Base-by-base conservation (phyloP, 1,139 yeast genomes). In the Yamadazyma atlantica region DNA sequence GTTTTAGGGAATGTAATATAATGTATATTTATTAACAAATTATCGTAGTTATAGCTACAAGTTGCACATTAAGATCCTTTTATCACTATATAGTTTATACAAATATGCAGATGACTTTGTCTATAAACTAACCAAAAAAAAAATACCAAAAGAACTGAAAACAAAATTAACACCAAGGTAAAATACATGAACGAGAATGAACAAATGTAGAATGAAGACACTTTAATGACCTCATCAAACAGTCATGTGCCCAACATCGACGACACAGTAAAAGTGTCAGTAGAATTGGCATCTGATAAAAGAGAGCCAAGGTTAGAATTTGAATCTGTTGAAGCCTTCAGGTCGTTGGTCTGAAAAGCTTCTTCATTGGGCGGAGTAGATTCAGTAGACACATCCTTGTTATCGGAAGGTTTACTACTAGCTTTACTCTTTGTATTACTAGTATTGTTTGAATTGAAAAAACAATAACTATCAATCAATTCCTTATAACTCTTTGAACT, bases 401-500 rank as follows among this genome's bases (percentile, higher is more conserved):
- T n/a, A n/a, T n/a, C n/a, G n/a, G n/a, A n/a, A n/a, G n/a, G n/a
- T n/a, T n/a, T n/a, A n/a, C n/a, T n/a, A n/a, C n/a, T n/a, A n/a
- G n/a, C n/a, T n/a, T n/a, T n/a, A 26, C 17, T 13, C 23, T 18
- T 33, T 29, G 35, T 35, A 23, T 16, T n/a, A 23, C 12, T 10
- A 23, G 6, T 23, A n/a, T 8, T 23, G 26, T 23, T 33, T 4
- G 53, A 42, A 29, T 49, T 48, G 36, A 60, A 84, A 53, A 86
- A 86, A 55, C 95, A 86, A 58, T 82, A 86, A 40, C 80, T 79
- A 44, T 84, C 82, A 45, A 86, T 64, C 31, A 86, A 62, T 46
- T 82, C 85, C 53, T 80, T 79, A 56, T 86, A 86, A 1, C 82
- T 69, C 43, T 75, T 69, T 5, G 88, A 76, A 52, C 80, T 77